Evolutionary conservation across 768 basidiomycete species (phyloP), one percentile per base, ranked within the genome.

Genomic region (Lentinula raphanica): DNA sequence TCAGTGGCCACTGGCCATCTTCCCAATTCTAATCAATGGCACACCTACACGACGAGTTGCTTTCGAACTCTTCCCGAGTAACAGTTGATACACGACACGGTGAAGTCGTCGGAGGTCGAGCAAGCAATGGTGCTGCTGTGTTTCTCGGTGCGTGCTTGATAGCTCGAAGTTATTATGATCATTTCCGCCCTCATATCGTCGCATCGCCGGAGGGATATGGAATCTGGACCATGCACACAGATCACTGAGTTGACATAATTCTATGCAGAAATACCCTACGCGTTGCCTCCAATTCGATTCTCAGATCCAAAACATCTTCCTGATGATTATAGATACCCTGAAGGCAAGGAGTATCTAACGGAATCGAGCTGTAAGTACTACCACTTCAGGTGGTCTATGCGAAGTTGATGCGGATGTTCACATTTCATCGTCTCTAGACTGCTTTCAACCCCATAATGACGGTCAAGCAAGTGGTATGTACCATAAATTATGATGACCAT

Each of bases 131-230:
- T 1, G 74, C 84, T 40, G 82, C 77, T 5, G 80, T 81, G 19
- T 90, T 88, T 66, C 72, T 90, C 38, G 87, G 88, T 86, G 63
- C 25, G 73, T 66, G n/a, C n/a, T n/a, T n/a, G n/a, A n/a, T n/a
- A n/a, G n/a, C n/a, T n/a, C n/a, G n/a, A n/a, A n/a, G n/a, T n/a
- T n/a, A n/a, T n/a, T n/a, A n/a, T n/a, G n/a, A n/a, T n/a, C n/a
- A n/a, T n/a, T n/a, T n/a, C n/a, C n/a, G n/a, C n/a, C n/a, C n/a
- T n/a, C n/a, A n/a, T n/a, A n/a, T n/a, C n/a, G n/a, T n/a, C n/a
- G n/a, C n/a, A n/a, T n/a, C n/a, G n/a, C n/a, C n/a, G n/a, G n/a
- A n/a, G n/a, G 32, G 15, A 23, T 36, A 11, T 25, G 35, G n/a
- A 12, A 53, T n/a, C 17, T 21, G 15, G 23, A 11, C 29, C 3